These are phyloP conservation scores for Acanthamoeba lenticulata DNA, from an alignment of 208 protist genomes.

Conservation along the genomic window DNA sequence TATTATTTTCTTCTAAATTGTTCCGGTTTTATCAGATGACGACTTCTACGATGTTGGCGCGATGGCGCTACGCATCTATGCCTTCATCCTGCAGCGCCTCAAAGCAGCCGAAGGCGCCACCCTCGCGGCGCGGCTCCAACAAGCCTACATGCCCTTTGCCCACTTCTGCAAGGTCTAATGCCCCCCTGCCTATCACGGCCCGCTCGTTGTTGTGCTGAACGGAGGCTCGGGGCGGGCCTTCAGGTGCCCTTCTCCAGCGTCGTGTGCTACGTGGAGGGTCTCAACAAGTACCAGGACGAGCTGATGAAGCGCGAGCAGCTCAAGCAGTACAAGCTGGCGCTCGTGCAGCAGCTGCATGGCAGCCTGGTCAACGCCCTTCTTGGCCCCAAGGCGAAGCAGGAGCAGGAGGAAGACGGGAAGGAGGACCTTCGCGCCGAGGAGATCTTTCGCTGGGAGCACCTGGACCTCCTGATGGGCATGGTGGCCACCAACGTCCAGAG, in stretches of 20 bases:
- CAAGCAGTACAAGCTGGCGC: background rate
- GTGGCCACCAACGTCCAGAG: slow-evolving; percentile 24
- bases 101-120: background rate
- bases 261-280: background rate
- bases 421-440: background rate
- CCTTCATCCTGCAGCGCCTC: background rate
- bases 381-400: background rate
- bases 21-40: too few species aligned
- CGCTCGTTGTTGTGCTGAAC: too few species aligned
- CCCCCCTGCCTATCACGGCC: too few species aligned
- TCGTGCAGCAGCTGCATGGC: background rate
- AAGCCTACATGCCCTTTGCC: slow-evolving; percentile 11
- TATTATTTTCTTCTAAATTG: too few species aligned
- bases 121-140: background rate
- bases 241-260: background rate
- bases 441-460: background rate
- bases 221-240: too few species aligned
- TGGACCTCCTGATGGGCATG: background rate
- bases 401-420: too few species aligned
- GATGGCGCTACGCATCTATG: slow-evolving; percentile 21
- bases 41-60: background rate
- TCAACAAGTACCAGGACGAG: slow-evolving; percentile 1
- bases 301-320: background rate
- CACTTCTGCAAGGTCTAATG: slow-evolving; percentile 37
- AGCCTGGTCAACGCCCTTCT: background rate